Evolutionary conservation across 495 filamentous ascomycete genomes (phyloP).

Genomic region (Aspergillus indologenus): DNA sequence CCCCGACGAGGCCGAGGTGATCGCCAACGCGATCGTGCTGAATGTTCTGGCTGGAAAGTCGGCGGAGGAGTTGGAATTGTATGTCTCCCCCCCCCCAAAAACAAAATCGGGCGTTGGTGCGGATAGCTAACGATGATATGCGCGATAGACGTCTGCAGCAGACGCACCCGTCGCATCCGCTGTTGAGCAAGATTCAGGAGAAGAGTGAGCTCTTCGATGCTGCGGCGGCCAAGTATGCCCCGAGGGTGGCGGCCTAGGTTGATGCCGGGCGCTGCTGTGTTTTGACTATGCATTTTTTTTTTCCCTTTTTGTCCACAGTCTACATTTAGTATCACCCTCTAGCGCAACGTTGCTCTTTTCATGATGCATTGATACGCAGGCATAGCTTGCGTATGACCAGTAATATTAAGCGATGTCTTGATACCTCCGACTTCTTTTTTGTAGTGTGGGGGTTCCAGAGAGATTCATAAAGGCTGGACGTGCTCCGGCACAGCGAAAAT

Average conservation of each 20-base stretch:
- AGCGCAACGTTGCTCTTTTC: slow-evolving; percentile 1
- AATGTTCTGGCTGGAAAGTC: slow-evolving; percentile 72
- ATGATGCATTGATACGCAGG: slow-evolving; percentile 22
- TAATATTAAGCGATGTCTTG: slow-evolving; percentile 17
- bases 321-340: neutral
- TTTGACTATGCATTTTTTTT: no score
- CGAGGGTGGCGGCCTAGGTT: slow-evolving; percentile 61
- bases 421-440: slow-evolving; percentile 3
- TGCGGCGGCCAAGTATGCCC: slow-evolving; percentile 72
- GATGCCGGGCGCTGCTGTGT: neutral
- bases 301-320: slow-evolving; percentile 8
- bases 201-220: slow-evolving; percentile 78
- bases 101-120: no score
- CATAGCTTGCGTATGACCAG: slow-evolving; percentile 17
- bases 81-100: slow-evolving; percentile 25
- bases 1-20: slow-evolving; percentile 63
- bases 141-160: slow-evolving; percentile 58
- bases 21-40: slow-evolving; percentile 80
- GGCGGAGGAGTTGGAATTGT: slow-evolving; percentile 56
- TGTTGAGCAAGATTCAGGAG: slow-evolving; percentile 67
- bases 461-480: no score
- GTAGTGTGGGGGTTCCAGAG: neutral
- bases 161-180: slow-evolving; percentile 56
- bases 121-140: no score
- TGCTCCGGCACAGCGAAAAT: no score